Evolutionary conservation across 768 basidiomycete genomes (phyloP).

Genomic region (Favolaschia claudopus): DNA sequence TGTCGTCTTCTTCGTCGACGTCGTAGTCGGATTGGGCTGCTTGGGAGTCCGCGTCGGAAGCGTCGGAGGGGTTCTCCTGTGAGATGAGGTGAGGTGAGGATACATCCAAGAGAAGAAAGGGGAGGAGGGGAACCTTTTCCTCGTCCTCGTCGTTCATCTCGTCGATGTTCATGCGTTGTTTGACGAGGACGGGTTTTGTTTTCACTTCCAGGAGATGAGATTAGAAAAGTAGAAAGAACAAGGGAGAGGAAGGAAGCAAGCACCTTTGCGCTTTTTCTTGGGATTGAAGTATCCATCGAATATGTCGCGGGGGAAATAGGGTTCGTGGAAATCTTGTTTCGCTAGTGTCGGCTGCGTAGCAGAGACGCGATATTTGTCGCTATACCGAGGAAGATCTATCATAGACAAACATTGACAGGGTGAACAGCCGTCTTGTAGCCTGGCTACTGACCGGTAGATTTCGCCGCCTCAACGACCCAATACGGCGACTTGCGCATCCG

Average conservation of each 20-base stretch:
- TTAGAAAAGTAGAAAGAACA: background rate
- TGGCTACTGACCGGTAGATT: constrained; percentile 58
- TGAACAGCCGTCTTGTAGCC: background rate
- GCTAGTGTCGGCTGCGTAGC: constrained; percentile 69
- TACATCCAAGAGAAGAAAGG: background rate
- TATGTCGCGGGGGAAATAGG: constrained; percentile 81
- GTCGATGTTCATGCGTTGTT: constrained; percentile 66
- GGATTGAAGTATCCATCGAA: constrained; percentile 85
- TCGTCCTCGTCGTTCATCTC: constrained; percentile 73
- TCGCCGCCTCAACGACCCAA: constrained; percentile 75
- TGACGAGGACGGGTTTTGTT: constrained; percentile 40
- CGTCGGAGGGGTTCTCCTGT: constrained; percentile 76
- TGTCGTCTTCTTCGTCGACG: constrained; percentile 90
- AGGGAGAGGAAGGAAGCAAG: too few species aligned
- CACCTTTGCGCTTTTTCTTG: constrained; percentile 67
- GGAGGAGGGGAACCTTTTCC: constrained; percentile 50
- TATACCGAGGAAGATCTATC: constrained; percentile 81
- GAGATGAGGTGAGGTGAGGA: background rate
- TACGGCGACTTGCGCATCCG: constrained; percentile 77
- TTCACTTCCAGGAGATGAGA: constrained; percentile 10
- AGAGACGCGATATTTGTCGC: constrained; percentile 82
- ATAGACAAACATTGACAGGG: background rate
- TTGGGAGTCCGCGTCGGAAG: constrained; percentile 73
- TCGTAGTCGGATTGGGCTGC: constrained; percentile 79
- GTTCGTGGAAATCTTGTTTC: constrained; percentile 71